Evolutionary conservation across 2,329 filamentous ascomycete genomes (phyloP), one percentile per base, ranked within the genome.

Genomic region (Lithohypha guttulata): DNA sequence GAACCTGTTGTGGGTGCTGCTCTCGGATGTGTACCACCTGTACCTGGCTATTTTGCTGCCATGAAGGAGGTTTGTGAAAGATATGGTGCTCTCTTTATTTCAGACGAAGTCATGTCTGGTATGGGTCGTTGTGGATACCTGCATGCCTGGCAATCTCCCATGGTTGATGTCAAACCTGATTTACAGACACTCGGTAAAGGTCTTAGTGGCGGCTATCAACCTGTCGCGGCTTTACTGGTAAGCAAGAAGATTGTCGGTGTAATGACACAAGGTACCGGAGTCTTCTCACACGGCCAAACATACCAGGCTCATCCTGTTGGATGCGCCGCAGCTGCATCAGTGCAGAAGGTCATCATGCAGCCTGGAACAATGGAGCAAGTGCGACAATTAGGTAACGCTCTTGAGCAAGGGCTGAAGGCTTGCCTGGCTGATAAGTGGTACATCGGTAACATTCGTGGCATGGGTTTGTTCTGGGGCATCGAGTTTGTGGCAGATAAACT

Each of bases 1-100:
- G 70, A 74, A 51, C 65, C 70, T 0, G 57, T 70, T n/a, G 56
- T 66, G 3, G 65, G 65, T 1, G 64, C 66, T 1, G 63, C 63
- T 25, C 65, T 70, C 1, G 75, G 73, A 2, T 71, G 67, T 39
- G 66, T 72, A 0, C 61, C 71, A 0, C 52, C 73, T 0, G 58
- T 70, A 0, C 52, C 56, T 1, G 73, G 72, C 0, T 80, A 79
- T 39, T 66, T 76, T 45, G 52, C 61, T n/a, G 69, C 66, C 6
- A 61, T 76, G 42, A 63, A 67, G 36, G 52, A 55, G 0, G 60
- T 80, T 0, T 79, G 75, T 52, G 61, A 70, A 15, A 66, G 66
- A 44, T 68, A 89, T 52, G 82, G 79, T 0, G 75, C 79, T 0
- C 69, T 91, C 0, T 64, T 91, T n/a, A 79, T 89, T 31, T 60